These are phyloP conservation scores for Speleostelium caveatum DNA, from an alignment of 78 protist species.

Conservation along the genomic window DNA sequence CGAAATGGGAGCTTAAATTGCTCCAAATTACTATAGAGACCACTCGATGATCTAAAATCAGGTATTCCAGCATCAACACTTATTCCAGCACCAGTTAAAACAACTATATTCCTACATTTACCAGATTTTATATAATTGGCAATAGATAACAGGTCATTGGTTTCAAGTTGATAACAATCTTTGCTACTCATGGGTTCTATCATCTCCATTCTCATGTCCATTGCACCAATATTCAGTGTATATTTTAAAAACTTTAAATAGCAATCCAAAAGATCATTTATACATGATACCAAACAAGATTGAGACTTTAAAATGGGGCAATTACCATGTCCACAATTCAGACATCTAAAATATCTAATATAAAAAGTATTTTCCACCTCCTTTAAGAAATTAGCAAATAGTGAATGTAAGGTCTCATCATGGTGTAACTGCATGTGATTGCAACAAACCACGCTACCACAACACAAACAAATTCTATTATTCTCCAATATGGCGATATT, in stretches of 20 bases:
- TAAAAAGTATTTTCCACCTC: background rate
- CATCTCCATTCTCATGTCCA: background rate
- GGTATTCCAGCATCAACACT: conserved; percentile 92
- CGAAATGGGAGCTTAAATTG: conserved; percentile 90
- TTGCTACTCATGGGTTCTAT: background rate
- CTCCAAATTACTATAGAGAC: conserved; percentile 88
- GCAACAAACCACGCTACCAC: background rate
- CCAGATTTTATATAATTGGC: conserved; percentile 41
- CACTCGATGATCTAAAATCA: conserved; percentile 92
- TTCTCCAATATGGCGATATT: background rate
- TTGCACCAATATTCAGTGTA: background rate
- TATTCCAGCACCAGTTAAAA: conserved; percentile 75
- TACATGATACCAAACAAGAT: background rate
- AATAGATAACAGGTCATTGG: background rate
- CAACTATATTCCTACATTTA: conserved; percentile 68
- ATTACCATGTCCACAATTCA: background rate
- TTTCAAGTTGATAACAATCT: background rate
- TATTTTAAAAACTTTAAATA: background rate
- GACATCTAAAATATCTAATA: background rate
- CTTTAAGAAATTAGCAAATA: background rate
- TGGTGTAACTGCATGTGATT: background rate
- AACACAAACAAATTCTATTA: background rate
- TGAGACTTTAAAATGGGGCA: background rate
- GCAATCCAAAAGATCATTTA: background rate
- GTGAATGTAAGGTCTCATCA: background rate